Evolutionary conservation across 768 basidiomycete genomes (phyloP).

Genomic region (Psilocybe cyanescens): DNA sequence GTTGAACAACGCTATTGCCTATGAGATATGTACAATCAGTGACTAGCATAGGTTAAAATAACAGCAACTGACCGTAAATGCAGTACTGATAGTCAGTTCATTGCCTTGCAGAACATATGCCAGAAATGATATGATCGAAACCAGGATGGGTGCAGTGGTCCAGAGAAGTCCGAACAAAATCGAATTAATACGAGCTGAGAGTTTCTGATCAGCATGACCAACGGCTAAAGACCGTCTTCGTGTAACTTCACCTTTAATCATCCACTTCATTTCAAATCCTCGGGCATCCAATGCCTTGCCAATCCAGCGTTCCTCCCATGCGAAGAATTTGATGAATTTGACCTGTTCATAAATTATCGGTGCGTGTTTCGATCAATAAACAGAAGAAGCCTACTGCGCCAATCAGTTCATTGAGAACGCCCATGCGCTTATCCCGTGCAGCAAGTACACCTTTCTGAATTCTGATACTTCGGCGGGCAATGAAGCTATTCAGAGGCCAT

Average conservation of each 20-base stretch:
- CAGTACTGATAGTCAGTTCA: conserved; percentile 74
- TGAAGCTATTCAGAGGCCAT: conserved; percentile 72
- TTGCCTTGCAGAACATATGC: conserved; percentile 73
- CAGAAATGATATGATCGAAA: conserved; percentile 82
- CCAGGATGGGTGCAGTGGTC: conserved; percentile 75
- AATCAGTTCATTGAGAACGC: conserved; percentile 77
- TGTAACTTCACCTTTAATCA: conserved; percentile 60
- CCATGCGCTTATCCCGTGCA: conserved; percentile 79
- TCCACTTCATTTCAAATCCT: conserved; percentile 73
- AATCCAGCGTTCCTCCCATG: conserved; percentile 82
- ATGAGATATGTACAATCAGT: not conserved
- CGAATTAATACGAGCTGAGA: conserved; percentile 68
- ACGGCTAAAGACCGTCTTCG: not conserved
- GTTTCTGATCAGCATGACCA: not conserved
- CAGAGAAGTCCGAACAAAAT: conserved; percentile 75
- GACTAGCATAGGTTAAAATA: not conserved
- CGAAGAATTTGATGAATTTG: conserved; percentile 85
- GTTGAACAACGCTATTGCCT: conserved; percentile 81
- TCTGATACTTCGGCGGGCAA: conserved; percentile 61
- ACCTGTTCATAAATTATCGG: conserved; percentile 35
- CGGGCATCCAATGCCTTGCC: conserved; percentile 65
- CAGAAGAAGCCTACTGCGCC: conserved; percentile 48
- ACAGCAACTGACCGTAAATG: conserved; percentile 70
- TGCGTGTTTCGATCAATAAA: not conserved
- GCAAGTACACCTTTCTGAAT: conserved; percentile 63